Base-by-base conservation (phyloP, 345 rosid species). In the Triadica sebifera region DNA sequence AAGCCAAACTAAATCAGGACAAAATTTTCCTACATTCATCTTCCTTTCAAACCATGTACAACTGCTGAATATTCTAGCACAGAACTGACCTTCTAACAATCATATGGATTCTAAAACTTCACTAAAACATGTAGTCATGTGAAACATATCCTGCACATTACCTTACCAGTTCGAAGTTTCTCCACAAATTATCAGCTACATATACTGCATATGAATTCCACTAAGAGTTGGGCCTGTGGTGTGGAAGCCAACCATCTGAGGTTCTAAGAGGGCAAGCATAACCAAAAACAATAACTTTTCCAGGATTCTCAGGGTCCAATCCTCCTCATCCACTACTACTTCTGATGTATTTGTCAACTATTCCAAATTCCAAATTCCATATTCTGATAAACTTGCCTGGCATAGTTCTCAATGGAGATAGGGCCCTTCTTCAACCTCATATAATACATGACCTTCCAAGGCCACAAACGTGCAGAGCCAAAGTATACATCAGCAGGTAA, bases 381-480 rank as follows among this genome's bases (percentile, higher is more conserved):
- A 56, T 85, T 85, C 75, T 87, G 84, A 61, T 81, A 81, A 71
- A 85, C 71, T 41, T 85, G 76, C 72, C 76, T 81, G 16, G 85
- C 82, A 71, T 85, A 84, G 65, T 84, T 87, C 51, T 82, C 82
- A 57, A 59, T 58, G 59, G 87, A 82, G 64, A 84, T 81, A 61
- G 81, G 82, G 62, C 88, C 86, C 71, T 84, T 85, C 74, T 85
- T 87, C 84, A 82, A 82, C 72, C 87, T 85, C 77, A 87, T 82
- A 62, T 79, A 79, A 60, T 75, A 75, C 34, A 86, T 61, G 34
- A 82, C 69, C 61, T 84, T 82, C 86, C 87, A 86, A 2, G 86
- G 89, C 87, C 89, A 86, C 74, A 84, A 57, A 73, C 86, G 78
- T 72, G 85, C 77, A 78, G 81, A 81, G 66, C 86, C 86, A 73